Evolutionary conservation across 73 alveolate species (phyloP), one percentile per base, ranked within the genome.

Genomic region (Stentor coeruleus): DNA sequence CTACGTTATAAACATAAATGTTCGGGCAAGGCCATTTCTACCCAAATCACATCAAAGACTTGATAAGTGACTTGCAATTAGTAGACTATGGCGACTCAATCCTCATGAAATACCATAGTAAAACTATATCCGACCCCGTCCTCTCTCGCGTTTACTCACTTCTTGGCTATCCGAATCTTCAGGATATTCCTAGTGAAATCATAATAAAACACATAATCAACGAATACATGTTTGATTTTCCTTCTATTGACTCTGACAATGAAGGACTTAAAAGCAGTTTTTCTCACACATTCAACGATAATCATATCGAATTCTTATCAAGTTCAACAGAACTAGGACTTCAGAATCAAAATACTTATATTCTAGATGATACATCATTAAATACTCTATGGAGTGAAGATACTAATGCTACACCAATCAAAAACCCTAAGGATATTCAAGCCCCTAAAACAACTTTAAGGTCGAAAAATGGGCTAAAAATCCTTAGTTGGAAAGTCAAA

Each of bases 401-500:
- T 20, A 49, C 66, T 11, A 49, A 49, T 11, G 66, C 66, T 20
- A 49, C 28, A 11, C 66, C 66, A 49, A 49, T 6, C 20, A 49
- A 49, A 20, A 49, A 6, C 20, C 66, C 66, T 49, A n/a, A n/a
- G n/a, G n/a, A n/a, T n/a, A n/a, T n/a, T n/a, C n/a, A n/a, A n/a
- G 66, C 39, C 49, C 79, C 79, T 31, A 66, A 31, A 1, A 66
- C 79, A 20, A 66, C 79, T 66, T 20, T 66, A 26, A 66, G 79
- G 37, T 66, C 79, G n/a, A 20, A 31, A 20, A 66, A 66, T 33
- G 97, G 97, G 35, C 86, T 93, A 33, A 89, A 88, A 66, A 86
- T 81, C 2, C 76, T 93, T 3, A 85, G 94, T 86, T 88, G 90
- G 28, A 86, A 88, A 77, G 98, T 93, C 38, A 82, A 87, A 49